Evolutionary conservation across 2,329 filamentous ascomycete species (phyloP).

Genomic region (Colletotrichum camelliae): DNA sequence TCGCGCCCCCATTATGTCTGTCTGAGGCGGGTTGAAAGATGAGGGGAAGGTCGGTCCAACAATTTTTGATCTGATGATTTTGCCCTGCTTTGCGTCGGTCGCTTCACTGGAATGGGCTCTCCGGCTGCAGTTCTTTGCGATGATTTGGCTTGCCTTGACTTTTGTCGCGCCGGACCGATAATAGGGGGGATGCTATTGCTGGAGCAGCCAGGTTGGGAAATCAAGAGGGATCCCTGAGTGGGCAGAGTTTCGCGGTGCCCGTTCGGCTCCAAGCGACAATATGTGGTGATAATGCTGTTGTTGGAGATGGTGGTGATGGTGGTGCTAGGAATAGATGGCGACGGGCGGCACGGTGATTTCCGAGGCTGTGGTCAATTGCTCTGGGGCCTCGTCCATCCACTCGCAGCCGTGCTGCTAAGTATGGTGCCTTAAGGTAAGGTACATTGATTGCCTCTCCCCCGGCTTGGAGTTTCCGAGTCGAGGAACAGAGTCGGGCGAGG

Average conservation of each 20-base stretch:
- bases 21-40: not conserved
- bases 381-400: not conserved
- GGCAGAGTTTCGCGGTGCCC: not conserved
- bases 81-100: not conserved
- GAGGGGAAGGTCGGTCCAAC: not conserved
- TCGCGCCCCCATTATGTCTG: not conserved
- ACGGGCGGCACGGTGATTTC: not conserved
- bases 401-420: not conserved
- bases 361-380: not conserved
- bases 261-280: not conserved
- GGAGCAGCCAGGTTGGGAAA: not conserved
- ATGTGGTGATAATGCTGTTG: not conserved
- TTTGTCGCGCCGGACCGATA: not conserved
- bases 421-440: not conserved
- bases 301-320: not conserved
- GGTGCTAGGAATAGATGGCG: slow-evolving; percentile 10
- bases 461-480: not conserved
- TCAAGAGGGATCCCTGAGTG: not conserved
- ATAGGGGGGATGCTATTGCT: not conserved
- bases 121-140: not conserved
- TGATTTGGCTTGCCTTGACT: not conserved
- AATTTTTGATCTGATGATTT: not conserved
- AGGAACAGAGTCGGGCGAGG: not conserved
- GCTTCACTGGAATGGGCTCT: not conserved
- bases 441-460: not conserved